These are phyloP conservation scores for Puccinia triticina DNA, from an alignment of 1,284 basidiomycete genomes.

Conservation along the genomic window DNA sequence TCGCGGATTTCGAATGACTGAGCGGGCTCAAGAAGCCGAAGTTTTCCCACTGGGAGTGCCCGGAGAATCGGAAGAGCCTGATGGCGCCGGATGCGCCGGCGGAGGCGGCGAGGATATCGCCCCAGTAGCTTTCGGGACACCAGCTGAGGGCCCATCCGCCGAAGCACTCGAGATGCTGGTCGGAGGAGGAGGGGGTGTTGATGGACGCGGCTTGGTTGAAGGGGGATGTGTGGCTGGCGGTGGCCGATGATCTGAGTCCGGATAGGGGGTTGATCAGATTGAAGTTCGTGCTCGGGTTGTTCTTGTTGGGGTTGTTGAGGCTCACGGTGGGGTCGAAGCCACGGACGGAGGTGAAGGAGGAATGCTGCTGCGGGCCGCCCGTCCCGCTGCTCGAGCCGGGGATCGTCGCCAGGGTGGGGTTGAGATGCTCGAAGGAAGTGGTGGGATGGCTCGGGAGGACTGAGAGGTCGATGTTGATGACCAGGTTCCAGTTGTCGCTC, in stretches of 20 bases:
- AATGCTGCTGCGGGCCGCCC: conserved; percentile 15
- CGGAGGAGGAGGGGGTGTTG: neutral
- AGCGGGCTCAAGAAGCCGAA: conserved; percentile 60
- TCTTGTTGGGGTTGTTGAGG: conserved; percentile 53
- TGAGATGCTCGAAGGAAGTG: conserved; percentile 40
- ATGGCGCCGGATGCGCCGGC: conserved; percentile 73
- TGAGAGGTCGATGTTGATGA: conserved; percentile 76
- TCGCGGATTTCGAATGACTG: conserved; percentile 53
- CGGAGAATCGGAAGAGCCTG: conserved; percentile 68
- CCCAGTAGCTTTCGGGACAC: conserved; percentile 93
- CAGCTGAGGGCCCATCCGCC: conserved; percentile 89
- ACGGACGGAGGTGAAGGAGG: conserved; percentile 53
- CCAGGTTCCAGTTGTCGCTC: conserved; percentile 71
- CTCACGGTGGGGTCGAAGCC: conserved; percentile 52
- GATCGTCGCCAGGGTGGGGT: conserved; percentile 1
- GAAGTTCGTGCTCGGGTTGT: conserved; percentile 61
- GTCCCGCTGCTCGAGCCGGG: conserved; percentile 11
- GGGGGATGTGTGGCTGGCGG: neutral
- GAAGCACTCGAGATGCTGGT: conserved; percentile 65
- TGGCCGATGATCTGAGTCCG: conserved; percentile 33
- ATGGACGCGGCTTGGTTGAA: neutral
- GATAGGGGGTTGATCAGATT: conserved; percentile 43
- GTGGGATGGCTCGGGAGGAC: conserved; percentile 58
- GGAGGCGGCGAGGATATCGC: conserved; percentile 77
- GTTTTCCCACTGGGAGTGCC: conserved; percentile 57